Conservation (phyloP, 345 rosid genomes). For the Clarkia xantiana region DNA sequence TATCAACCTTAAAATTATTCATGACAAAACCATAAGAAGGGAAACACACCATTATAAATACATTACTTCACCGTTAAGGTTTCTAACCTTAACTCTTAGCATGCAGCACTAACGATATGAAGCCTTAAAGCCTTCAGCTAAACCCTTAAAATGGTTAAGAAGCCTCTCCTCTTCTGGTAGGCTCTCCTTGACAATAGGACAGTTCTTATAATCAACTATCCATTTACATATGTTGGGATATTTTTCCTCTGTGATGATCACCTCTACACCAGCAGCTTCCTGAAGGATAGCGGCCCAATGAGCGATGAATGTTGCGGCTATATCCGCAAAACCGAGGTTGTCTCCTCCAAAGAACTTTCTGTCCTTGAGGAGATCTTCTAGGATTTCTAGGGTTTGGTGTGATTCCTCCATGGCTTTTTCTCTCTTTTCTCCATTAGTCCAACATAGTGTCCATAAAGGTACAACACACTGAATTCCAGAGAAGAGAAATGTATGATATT, state of each 20-base stretch:
- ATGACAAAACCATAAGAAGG: too few species aligned
- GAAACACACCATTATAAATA: too few species aligned
- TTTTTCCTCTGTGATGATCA: conserved; percentile 24
- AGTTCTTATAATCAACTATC: conserved; percentile 18
- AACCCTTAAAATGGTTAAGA: conserved; percentile 11
- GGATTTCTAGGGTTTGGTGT: conserved; percentile 14
- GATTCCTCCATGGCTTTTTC: conserved; percentile 28
- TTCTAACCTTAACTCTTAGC: too few species aligned
- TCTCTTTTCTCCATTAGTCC: conserved; percentile 17
- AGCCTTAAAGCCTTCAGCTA: background rate
- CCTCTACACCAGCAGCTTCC: conserved; percentile 23
- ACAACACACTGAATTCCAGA: background rate
- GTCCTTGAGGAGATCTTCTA: conserved; percentile 37
- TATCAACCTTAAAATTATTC: too few species aligned
- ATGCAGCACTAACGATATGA: too few species aligned
- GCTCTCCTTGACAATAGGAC: conserved; percentile 18
- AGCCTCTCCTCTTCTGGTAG: conserved; percentile 30
- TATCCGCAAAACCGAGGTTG: conserved; percentile 40
- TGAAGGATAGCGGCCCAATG: conserved; percentile 24
- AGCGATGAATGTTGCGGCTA: conserved; percentile 26
- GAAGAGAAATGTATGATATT: too few species aligned
- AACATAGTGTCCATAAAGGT: conserved; percentile 18
- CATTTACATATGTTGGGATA: conserved; percentile 31
- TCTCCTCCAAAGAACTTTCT: conserved; percentile 55
- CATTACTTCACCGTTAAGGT: too few species aligned